A percentile compares a stretch with the other conserved stretches of the same genome.
These are phyloP conservation scores for Nicotiana undulata DNA, from an alignment of 257 asterid genomes.

Conservation along the genomic window DNA sequence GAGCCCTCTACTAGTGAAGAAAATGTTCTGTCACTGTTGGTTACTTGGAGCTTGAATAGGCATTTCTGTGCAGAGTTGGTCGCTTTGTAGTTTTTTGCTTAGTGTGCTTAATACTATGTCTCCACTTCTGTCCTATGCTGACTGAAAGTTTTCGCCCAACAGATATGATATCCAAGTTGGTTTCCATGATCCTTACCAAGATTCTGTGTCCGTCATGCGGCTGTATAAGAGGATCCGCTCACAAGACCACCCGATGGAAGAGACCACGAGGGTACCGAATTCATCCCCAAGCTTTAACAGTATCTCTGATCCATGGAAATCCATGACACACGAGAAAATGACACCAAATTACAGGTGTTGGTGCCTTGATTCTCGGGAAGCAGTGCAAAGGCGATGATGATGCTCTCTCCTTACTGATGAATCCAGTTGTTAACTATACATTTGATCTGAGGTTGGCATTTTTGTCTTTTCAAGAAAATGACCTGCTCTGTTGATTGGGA, in stretches of 20 bases:
- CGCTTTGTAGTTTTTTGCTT: not conserved
- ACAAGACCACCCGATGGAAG: conserved; percentile 30
- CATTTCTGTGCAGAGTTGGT: not conserved
- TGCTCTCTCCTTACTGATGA: not conserved
- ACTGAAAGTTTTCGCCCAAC: conserved; percentile 10
- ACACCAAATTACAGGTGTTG: conserved; percentile 44
- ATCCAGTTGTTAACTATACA: not conserved
- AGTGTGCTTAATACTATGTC: not conserved
- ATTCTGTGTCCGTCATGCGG: conserved; percentile 42
- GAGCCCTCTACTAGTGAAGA: not conserved
- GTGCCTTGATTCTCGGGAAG: conserved; percentile 36
- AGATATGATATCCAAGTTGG: conserved; percentile 45
- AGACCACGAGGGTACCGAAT: conserved; percentile 8
- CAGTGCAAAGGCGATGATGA: not conserved
- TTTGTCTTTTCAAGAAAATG: not conserved
- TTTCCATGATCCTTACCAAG: conserved; percentile 44
- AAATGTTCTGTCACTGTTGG: not conserved
- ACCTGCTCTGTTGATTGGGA: not conserved
- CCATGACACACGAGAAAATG: conserved; percentile 26
- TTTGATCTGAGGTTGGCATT: not conserved
- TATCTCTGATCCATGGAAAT: conserved; percentile 16
- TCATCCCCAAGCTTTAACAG: not conserved
- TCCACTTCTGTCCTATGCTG: not conserved
- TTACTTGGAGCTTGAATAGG: conserved; percentile 1
- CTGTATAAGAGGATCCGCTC: conserved; percentile 39